These are phyloP conservation scores for Colletotrichum musae DNA, from an alignment of 2,329 filamentous ascomycete species.

Conservation along the genomic window DNA sequence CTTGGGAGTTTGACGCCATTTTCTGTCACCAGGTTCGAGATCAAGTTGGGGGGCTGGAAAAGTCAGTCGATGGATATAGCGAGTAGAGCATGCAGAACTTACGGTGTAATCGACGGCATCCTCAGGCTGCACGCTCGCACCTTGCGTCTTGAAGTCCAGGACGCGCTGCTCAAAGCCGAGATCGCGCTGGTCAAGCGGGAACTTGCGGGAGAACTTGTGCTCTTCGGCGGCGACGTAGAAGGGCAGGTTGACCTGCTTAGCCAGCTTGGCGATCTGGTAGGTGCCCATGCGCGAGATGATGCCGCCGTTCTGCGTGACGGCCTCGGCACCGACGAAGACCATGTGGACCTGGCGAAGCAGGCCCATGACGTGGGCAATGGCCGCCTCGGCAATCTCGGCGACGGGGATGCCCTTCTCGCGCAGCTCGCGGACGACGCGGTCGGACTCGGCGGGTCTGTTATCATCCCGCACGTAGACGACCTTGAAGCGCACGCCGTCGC, in stretches of 20 bases:
- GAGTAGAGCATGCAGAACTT: slow-evolving; percentile 46
- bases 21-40: slow-evolving; percentile 83
- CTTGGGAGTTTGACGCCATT: slow-evolving; percentile 79
- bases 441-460: slow-evolving; percentile 71
- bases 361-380: slow-evolving; percentile 84
- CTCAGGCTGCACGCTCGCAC: slow-evolving; percentile 58
- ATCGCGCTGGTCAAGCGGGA: slow-evolving; percentile 85
- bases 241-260: slow-evolving; percentile 77
- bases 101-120: slow-evolving; percentile 81
- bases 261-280: slow-evolving; percentile 88
- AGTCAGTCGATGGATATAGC: no score
- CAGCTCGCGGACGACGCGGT: slow-evolving; percentile 78
- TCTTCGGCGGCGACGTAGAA: slow-evolving; percentile 96
- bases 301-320: slow-evolving; percentile 93
- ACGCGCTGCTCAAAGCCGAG: slow-evolving; percentile 84
- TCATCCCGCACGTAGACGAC: slow-evolving; percentile 84
- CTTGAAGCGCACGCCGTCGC: slow-evolving; percentile 76
- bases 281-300: slow-evolving; percentile 90
- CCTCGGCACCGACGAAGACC: slow-evolving; percentile 81
- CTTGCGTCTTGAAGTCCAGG: slow-evolving; percentile 77
- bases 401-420: slow-evolving; percentile 84
- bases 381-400: slow-evolving; percentile 69
- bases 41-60: slow-evolving; percentile 73
- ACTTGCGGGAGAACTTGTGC: slow-evolving; percentile 95
- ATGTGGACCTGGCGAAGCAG: slow-evolving; percentile 71